Conservation (phyloP, 2,329 filamentous ascomycete species). For the Colletotrichum noveboracense region DNA sequence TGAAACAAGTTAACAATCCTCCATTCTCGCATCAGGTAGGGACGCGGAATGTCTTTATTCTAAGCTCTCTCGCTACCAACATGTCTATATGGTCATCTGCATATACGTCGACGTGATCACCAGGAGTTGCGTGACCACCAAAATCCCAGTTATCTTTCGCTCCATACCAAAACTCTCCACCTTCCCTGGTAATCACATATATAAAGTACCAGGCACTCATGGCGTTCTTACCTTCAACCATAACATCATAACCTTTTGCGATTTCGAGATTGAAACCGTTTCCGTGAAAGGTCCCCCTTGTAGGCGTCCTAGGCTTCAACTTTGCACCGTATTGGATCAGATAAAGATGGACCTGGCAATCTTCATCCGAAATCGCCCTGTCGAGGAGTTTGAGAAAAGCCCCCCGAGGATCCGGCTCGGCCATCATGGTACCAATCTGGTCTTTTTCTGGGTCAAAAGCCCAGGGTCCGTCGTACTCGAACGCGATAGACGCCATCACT, state of each 20-base stretch:
- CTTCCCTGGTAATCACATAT: not conserved
- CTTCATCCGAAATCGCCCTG: not conserved
- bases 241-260: not conserved
- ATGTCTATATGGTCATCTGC: not conserved
- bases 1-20: not conserved
- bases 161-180: not conserved
- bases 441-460: not conserved
- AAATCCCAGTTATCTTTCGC: not conserved
- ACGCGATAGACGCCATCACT: not conserved
- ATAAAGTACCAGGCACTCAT: not conserved
- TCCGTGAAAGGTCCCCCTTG: not conserved
- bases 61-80: not conserved
- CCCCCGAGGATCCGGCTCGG: not conserved
- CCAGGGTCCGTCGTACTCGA: not conserved
- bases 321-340: not conserved
- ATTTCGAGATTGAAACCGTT: not conserved
- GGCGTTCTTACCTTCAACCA: not conserved
- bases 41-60: not conserved
- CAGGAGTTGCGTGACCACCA: not conserved
- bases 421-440: not conserved
- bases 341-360: rapidly evolving
- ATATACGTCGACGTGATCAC: not conserved
- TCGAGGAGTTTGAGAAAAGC: not conserved
- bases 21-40: not conserved
- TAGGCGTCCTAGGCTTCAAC: not conserved